These are phyloP conservation scores for Epichloe typhina DNA, from an alignment of 2,329 filamentous ascomycete species.

Conservation along the genomic window DNA sequence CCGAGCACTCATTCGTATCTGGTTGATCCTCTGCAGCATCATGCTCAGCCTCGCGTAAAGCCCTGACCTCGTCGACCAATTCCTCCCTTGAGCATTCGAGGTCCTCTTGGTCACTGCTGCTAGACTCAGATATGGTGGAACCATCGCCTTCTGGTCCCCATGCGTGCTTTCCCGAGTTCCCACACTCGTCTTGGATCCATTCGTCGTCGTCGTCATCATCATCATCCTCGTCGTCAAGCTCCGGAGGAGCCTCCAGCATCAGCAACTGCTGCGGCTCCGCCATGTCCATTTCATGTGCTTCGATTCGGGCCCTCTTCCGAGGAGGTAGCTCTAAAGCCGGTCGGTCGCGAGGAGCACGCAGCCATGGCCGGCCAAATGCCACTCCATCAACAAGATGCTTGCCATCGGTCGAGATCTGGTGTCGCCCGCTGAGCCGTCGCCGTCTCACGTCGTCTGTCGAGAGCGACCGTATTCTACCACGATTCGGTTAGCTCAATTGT, in stretches of 20 bases:
- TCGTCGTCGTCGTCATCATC: conserved; percentile 8
- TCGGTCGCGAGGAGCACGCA: conserved; percentile 45
- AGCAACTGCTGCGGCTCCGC: conserved; percentile 14
- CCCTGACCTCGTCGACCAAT: conserved; percentile 1
- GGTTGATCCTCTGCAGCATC: not conserved
- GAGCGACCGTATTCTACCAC: conserved; percentile 60
- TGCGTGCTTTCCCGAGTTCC: not conserved
- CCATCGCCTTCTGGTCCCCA: not conserved
- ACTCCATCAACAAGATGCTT: conserved; percentile 76
- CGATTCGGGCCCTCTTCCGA: conserved; percentile 50
- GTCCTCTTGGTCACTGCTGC: conserved; percentile 5
- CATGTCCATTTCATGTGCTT: conserved; percentile 22
- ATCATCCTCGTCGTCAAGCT: conserved; percentile 19
- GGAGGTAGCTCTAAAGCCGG: conserved; percentile 61
- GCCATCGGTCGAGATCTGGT: conserved; percentile 69
- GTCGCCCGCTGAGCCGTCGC: conserved; percentile 59
- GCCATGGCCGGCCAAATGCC: conserved; percentile 63
- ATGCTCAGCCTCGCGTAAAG: not conserved
- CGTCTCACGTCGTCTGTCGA: conserved; percentile 60
- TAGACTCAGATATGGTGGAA: not conserved
- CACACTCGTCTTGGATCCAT: conserved; percentile 4
- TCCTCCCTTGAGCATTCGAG: conserved; percentile 3
- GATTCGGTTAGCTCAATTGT: not conserved
- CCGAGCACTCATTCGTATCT: conserved; percentile 9
- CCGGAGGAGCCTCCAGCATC: conserved; percentile 20